Percentiles rank a stretch among this genome's conserved stretches.
Conservation (phyloP, 768 basidiomycete genomes). For the Coprinopsis cinerea region DNA sequence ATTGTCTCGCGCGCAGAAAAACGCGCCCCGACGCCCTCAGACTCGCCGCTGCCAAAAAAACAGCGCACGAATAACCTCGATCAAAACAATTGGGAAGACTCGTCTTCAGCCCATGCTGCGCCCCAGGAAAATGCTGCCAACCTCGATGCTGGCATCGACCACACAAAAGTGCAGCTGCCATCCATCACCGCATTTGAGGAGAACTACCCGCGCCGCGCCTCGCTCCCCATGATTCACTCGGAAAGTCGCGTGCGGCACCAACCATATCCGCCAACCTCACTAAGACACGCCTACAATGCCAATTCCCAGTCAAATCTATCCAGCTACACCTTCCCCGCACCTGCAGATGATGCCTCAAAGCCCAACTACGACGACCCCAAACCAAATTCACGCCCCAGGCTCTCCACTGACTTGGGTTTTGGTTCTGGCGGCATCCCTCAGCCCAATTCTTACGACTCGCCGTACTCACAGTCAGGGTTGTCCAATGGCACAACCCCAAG, state of each 20-base stretch:
- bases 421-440: slow-evolving; percentile 30
- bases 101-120: slow-evolving; percentile 20
- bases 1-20: slow-evolving; percentile 57
- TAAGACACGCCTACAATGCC: slow-evolving; percentile 45
- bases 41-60: slow-evolving; percentile 51
- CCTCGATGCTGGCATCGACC: slow-evolving; percentile 35
- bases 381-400: slow-evolving; percentile 32
- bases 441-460: slow-evolving; percentile 36
- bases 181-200: slow-evolving; percentile 70
- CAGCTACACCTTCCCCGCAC: slow-evolving; percentile 53
- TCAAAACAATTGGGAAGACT: slow-evolving; percentile 29
- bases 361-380: no score
- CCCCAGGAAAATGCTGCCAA: slow-evolving; percentile 34
- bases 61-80: slow-evolving; percentile 30
- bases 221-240: slow-evolving; percentile 54
- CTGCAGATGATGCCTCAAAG: slow-evolving; percentile 30
- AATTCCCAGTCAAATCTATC: slow-evolving; percentile 38
- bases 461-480: slow-evolving; percentile 43
- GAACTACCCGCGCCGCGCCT: slow-evolving; percentile 53
- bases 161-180: slow-evolving; percentile 60
- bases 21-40: slow-evolving; percentile 48
- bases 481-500: slow-evolving; percentile 48
- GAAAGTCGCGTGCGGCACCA: slow-evolving; percentile 50
- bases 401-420: slow-evolving; percentile 41
- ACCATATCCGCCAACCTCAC: slow-evolving; percentile 47